These are phyloP conservation scores for Coemansia sp. DNA, from an alignment of 192 early-diverging fungal genomes.

Conservation along the genomic window DNA sequence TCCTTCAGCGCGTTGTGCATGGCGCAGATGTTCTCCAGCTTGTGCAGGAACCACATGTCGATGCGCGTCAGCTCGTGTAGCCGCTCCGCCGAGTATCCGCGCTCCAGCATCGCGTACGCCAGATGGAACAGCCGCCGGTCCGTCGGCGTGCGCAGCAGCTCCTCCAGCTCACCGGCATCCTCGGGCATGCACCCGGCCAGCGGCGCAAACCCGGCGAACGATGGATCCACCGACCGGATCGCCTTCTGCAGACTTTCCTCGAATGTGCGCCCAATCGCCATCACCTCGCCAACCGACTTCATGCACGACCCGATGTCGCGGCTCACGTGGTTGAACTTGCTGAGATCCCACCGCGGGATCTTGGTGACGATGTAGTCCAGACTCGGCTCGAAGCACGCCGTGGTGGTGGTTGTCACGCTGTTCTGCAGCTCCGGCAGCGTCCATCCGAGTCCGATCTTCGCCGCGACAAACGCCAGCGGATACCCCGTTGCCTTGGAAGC, in stretches of 20 bases:
- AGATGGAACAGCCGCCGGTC: conserved; percentile 84
- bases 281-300: conserved; percentile 98
- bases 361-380: conserved; percentile 95
- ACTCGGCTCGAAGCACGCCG: conserved; percentile 95
- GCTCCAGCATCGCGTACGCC: conserved; percentile 79
- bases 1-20: conserved; percentile 52
- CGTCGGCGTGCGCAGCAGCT: conserved; percentile 67
- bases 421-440: conserved; percentile 87
- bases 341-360: conserved; percentile 97
- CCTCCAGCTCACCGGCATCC: conserved; percentile 60
- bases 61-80: conserved; percentile 83
- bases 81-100: conserved; percentile 72
- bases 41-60: conserved; percentile 89
- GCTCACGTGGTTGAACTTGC: conserved; percentile 89
- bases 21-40: conserved; percentile 79
- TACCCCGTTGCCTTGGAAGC: conserved; percentile 99
- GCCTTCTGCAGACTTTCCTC: conserved; percentile 97
- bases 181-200: conserved; percentile 26
- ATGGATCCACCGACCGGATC: conserved; percentile 90
- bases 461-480: conserved; percentile 96
- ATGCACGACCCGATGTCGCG: conserved; percentile 84
- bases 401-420: conserved; percentile 89
- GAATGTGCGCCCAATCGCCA: conserved; percentile 97
- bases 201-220: conserved; percentile 83
- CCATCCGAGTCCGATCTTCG: conserved; percentile 92